phyloP scores from a whole-genome alignment of 129 eudicot species.

The Daucus carota region DH1_v3.0 NC_030387.2:38810501-38811000 shows the following conservation, averaged over 20 bases:
- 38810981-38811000: conserved; percentile 43
- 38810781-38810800: neutral
- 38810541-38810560: conserved; percentile 29
- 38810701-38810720: conserved; percentile 46
- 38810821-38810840: conserved; percentile 19
- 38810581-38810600: conserved; percentile 37
- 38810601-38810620: conserved; percentile 33
- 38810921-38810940: conserved; percentile 42
- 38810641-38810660: conserved; percentile 57
- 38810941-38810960: conserved; percentile 34
- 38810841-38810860: conserved; percentile 18
- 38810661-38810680: conserved; percentile 28
- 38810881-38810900: conserved; percentile 46
- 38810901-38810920: conserved; percentile 38
- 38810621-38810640: conserved; percentile 43
- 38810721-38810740: conserved; percentile 34
- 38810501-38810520: conserved; percentile 26
- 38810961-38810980: conserved; percentile 43
- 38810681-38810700: conserved; percentile 39
- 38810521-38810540: conserved; percentile 17
- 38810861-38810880: conserved; percentile 46
- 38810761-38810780: conserved; percentile 23
- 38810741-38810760: conserved; percentile 32
- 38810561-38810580: conserved; percentile 52
- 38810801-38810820: neutral